phyloP scores from a whole-genome alignment of 2,329 filamentous ascomycete genomes.

The Helotiales sp. region DNA sequence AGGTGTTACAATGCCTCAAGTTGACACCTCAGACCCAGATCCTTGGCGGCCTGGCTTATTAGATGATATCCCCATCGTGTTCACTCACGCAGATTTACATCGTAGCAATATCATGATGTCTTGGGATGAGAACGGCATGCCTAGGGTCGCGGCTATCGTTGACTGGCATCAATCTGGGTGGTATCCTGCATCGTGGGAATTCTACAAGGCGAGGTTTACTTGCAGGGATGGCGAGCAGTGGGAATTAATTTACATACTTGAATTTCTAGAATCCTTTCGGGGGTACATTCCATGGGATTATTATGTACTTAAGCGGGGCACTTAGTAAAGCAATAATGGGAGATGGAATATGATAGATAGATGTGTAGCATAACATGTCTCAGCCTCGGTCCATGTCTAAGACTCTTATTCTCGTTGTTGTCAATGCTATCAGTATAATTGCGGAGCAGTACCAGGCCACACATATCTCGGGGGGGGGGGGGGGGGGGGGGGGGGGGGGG shows the following conservation, averaged over 20 bases:
- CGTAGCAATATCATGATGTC: slow-evolving; percentile 21
- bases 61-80: slow-evolving; percentile 16
- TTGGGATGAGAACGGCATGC: not conserved
- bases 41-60: slow-evolving; percentile 9
- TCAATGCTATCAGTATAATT: too few species aligned
- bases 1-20: not conserved
- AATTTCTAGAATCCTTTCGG: slow-evolving; percentile 11
- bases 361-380: too few species aligned
- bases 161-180: slow-evolving; percentile 25
- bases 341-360: too few species aligned
- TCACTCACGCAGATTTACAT: slow-evolving; percentile 20
- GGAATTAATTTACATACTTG: slow-evolving; percentile 17
- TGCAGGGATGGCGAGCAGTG: slow-evolving; percentile 7
- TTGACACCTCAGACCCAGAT: not conserved
- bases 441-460: too few species aligned
- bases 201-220: slow-evolving; percentile 14
- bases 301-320: too few species aligned
- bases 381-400: too few species aligned
- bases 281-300: slow-evolving; percentile 14
- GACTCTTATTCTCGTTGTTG: too few species aligned
- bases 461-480: too few species aligned
- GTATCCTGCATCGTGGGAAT: slow-evolving; percentile 24
- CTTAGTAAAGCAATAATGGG: too few species aligned
- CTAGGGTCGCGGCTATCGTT: slow-evolving; percentile 7
- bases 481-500: too few species aligned